Conservation (phyloP, 78 protist genomes). For the Mantamonas sphyraenae region DNA sequence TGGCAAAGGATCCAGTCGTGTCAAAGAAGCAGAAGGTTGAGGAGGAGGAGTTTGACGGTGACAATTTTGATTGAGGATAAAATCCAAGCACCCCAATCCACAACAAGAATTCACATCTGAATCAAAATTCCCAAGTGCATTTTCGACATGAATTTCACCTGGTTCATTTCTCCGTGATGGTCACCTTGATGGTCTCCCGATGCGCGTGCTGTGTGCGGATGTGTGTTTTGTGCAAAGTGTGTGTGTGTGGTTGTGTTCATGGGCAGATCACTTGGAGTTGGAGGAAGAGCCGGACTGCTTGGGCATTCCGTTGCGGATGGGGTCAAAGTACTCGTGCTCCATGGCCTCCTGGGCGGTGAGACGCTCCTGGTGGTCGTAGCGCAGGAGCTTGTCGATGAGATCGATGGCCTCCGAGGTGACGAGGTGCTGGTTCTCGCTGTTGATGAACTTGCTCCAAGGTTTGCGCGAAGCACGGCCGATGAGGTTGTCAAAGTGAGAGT, state of each 20-base stretch:
- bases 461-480: not conserved
- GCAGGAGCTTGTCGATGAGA: constrained; percentile 40
- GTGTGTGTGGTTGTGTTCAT: not conserved
- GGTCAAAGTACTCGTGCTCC: constrained; percentile 15
- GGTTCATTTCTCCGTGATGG: too few relatives aligned
- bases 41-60: too few relatives aligned
- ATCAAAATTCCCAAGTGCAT: too few relatives aligned
- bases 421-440: constrained; percentile 35
- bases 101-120: too few relatives aligned
- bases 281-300: not conserved
- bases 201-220: too few relatives aligned
- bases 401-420: constrained; percentile 50
- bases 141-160: too few relatives aligned
- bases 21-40: too few relatives aligned
- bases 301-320: not conserved
- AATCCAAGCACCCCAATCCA: too few relatives aligned
- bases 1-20: too few relatives aligned
- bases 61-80: too few relatives aligned
- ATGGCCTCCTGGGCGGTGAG: constrained; percentile 32
- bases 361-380: constrained; percentile 39
- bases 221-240: too few relatives aligned
- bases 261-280: not conserved
- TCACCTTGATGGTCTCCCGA: too few relatives aligned
- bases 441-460: constrained; percentile 13
- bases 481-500: not conserved